Evolutionary conservation across 306 rosid genomes (phyloP).

Genomic region (Acacia confusa): DNA sequence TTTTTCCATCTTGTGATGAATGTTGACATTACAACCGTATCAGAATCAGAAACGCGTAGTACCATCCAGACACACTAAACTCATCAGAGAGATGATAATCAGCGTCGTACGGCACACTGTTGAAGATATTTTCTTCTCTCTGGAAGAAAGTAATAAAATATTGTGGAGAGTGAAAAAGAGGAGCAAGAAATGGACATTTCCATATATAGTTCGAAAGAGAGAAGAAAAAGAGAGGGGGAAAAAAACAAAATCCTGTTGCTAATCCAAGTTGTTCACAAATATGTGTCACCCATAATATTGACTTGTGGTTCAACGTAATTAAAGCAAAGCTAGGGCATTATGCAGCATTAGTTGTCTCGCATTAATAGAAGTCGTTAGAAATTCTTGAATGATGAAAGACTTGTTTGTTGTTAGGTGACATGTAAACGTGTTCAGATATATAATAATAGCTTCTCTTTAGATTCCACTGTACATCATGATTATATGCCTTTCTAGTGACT

Average conservation of each 20-base stretch:
- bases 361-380: conserved; percentile 24
- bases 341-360: conserved; percentile 33
- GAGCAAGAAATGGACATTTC: background rate
- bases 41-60: conserved; percentile 6
- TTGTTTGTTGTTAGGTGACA: conserved; percentile 67
- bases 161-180: background rate
- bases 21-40: background rate
- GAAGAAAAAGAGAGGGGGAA: background rate
- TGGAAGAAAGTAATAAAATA: background rate
- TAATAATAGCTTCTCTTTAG: conserved; percentile 49
- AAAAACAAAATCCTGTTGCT: background rate
- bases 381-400: conserved; percentile 38
- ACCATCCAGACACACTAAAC: background rate
- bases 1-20: background rate
- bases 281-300: background rate
- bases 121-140: conserved; percentile 18
- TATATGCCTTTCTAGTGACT: conserved; percentile 33
- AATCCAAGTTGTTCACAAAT: background rate
- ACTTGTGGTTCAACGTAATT: conserved; percentile 2
- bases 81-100: background rate
- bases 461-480: conserved; percentile 30
- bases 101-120: background rate
- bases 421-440: conserved; percentile 40
- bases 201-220: background rate
- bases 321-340: conserved; percentile 35